A percentile compares a stretch with the other conserved stretches of the same genome.
These are phyloP conservation scores for Globisporangium iwayamae DNA, from an alignment of 352 stramenopile genomes.

Conservation along the genomic window DNA sequence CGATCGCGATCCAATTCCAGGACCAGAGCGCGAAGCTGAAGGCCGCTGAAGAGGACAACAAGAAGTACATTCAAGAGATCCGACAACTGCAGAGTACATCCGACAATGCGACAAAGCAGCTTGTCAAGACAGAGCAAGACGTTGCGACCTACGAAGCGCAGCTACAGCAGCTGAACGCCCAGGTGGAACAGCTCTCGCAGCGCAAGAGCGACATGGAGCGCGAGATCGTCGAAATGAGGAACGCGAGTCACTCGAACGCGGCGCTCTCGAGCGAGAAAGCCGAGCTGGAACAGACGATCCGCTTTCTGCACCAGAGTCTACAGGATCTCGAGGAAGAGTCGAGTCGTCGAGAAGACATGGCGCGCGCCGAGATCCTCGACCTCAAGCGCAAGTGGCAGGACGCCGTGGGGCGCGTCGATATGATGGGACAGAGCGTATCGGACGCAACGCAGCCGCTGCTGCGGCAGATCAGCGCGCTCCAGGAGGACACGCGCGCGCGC, in stretches of 20 bases:
- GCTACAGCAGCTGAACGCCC: conserved; percentile 21
- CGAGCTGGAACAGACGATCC: conserved; percentile 58
- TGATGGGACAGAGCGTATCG: conserved; percentile 58
- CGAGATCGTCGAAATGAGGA: conserved; percentile 38
- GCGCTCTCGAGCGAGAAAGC: conserved; percentile 44
- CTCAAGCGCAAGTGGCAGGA: conserved; percentile 83
- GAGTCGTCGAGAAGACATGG: conserved; percentile 54
- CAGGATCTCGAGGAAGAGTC: conserved; percentile 52
- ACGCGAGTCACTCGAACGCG: conserved; percentile 43
- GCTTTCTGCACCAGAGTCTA: conserved; percentile 57
- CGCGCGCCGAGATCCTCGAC: conserved; percentile 45
- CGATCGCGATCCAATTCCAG: conserved; percentile 40
- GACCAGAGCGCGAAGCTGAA: conserved; percentile 46
- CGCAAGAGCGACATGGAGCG: conserved; percentile 33
- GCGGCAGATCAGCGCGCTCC: conserved; percentile 63
- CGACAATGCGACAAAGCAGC: conserved; percentile 23
- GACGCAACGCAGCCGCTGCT: conserved; percentile 76
- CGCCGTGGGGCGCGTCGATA: conserved; percentile 59
- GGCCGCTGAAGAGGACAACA: conserved; percentile 46
- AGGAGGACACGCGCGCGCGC: conserved; percentile 57
- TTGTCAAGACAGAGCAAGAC: conserved; percentile 30
- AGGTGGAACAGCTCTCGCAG: conserved; percentile 27
- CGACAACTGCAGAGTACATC: conserved; percentile 19
- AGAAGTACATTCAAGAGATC: conserved; percentile 36
- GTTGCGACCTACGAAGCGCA: conserved; percentile 17